Percentiles rank a stretch among this genome's conserved stretches.
Conservation (phyloP, 169 alveolate species). For the Eimeria mitis region DNA sequence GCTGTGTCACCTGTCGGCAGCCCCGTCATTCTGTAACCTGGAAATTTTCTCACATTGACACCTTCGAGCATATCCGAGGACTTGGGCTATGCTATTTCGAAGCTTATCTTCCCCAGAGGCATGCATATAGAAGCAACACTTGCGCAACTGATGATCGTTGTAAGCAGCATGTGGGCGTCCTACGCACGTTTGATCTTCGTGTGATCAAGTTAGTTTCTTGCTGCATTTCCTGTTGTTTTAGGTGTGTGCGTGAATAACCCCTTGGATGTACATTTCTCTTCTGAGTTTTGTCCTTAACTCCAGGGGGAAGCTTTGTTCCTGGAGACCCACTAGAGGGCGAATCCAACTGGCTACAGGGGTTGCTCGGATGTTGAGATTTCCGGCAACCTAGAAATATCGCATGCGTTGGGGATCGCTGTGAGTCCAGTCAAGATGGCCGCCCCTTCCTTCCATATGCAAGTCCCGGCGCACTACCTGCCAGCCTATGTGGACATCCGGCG, state of each 20-base stretch:
- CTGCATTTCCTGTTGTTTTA: neutral
- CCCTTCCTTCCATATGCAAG: slow-evolving; percentile 37
- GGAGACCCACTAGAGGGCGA: neutral
- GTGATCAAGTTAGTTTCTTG: neutral
- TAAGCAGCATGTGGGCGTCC: neutral
- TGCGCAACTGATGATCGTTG: neutral
- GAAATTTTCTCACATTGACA: neutral
- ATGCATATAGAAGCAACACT: neutral
- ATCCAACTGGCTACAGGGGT: neutral
- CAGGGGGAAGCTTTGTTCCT: neutral
- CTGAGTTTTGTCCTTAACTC: neutral
- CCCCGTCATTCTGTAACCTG: neutral
- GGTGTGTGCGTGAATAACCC: neutral
- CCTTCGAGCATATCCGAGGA: neutral
- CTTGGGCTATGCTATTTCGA: neutral
- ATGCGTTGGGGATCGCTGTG: neutral
- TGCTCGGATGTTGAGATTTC: neutral
- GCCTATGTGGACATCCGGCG: slow-evolving; percentile 48
- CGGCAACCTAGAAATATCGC: neutral
- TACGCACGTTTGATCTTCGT: neutral
- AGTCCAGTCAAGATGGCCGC: slow-evolving; percentile 42
- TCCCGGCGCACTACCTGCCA: slow-evolving; percentile 61
- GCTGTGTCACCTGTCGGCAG: slow-evolving; percentile 1
- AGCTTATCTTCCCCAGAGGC: neutral
- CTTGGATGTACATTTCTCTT: neutral